These are phyloP conservation scores for Diophrys sp. DNA, from an alignment of 73 alveolate species.

Conservation along the genomic window DNA sequence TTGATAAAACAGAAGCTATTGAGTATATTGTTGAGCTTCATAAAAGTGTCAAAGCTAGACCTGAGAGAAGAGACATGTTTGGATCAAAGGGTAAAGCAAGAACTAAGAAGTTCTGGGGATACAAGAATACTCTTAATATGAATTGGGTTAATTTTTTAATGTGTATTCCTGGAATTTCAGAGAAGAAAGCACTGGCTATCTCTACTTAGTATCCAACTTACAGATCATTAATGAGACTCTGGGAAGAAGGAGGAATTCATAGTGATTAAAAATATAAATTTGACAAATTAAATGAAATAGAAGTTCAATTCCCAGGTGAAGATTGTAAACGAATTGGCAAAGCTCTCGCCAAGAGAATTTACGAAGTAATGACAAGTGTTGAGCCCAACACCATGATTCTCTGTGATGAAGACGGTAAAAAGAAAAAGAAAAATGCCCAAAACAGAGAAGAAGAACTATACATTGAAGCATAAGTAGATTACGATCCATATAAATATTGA, in stretches of 20 bases:
- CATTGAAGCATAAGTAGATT: too few relatives aligned
- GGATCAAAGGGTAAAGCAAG: background rate
- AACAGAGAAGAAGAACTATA: too few relatives aligned
- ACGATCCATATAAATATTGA: too few relatives aligned
- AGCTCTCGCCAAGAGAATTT: background rate
- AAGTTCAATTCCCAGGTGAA: background rate
- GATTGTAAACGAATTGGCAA: background rate
- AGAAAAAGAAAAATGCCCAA: too few relatives aligned
- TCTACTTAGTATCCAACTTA: constrained; percentile 50
- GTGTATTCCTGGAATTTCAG: constrained; percentile 65
- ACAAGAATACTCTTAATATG: constrained; percentile 20
- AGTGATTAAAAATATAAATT: too few relatives aligned
- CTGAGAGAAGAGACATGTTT: background rate
- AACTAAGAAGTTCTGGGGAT: constrained; percentile 17
- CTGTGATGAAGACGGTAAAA: too few relatives aligned
- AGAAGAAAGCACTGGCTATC: constrained; percentile 59
- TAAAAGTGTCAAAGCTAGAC: background rate
- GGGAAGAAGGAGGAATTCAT: background rate
- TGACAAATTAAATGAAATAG: background rate
- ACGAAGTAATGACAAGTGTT: background rate
- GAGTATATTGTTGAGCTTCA: background rate
- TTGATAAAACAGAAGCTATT: background rate
- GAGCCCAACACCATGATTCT: background rate
- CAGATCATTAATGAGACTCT: background rate
- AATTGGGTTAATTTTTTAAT: constrained; percentile 40